phyloP scores from a whole-genome alignment of 306 rosid species.

The Carpinus viminea region DNA sequence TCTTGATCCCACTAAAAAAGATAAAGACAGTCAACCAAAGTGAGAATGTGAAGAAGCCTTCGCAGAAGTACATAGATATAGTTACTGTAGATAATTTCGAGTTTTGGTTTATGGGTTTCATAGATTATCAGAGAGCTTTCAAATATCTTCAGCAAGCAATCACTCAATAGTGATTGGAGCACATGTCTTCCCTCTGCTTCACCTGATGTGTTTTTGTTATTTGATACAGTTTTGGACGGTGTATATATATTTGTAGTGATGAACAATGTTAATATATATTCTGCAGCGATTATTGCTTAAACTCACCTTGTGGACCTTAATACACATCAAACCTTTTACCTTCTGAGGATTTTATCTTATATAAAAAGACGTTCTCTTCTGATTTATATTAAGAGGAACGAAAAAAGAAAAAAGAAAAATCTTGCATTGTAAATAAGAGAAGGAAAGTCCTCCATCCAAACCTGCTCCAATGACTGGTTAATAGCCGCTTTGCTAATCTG shows the following conservation, averaged over 20 bases:
- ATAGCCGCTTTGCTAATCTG: no score
- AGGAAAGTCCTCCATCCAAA: no score
- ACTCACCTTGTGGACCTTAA: no score
- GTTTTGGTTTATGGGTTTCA: conserved; percentile 73
- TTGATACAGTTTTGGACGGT: not conserved
- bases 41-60: conserved; percentile 45
- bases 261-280: not conserved
- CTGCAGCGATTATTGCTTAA: not conserved
- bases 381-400: no score
- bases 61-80: conserved; percentile 53
- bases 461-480: no score
- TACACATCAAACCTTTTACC: no score
- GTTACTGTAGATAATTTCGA: conserved; percentile 57
- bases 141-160: conserved; percentile 39
- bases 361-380: no score
- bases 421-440: no score
- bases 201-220: not conserved
- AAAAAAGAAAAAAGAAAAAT: no score
- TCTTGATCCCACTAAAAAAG: conserved; percentile 47
- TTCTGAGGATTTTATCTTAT: no score
- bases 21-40: conserved; percentile 45
- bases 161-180: not conserved
- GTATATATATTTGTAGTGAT: not conserved
- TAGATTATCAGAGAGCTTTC: conserved; percentile 45
- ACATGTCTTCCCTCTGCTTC: not conserved